Conservation (phyloP, 768 basidiomycete species). For the Pisolithus marmoratus region DNA sequence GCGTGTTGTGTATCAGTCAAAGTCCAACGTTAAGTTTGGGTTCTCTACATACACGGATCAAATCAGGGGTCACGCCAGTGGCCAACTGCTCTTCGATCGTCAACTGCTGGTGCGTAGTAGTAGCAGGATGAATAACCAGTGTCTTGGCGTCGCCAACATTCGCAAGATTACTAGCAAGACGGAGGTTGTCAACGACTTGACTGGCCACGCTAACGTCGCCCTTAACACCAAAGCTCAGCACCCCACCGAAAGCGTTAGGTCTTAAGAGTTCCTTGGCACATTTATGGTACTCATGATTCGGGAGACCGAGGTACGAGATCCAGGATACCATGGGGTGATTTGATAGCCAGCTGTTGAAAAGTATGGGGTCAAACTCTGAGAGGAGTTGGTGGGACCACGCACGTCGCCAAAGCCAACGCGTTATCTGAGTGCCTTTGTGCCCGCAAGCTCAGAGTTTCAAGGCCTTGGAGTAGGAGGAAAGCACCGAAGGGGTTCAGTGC, state of each 20-base stretch:
- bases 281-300: slow-evolving; percentile 53
- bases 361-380: no score
- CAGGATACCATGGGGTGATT: slow-evolving; percentile 62
- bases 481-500: slow-evolving; percentile 51
- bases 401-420: slow-evolving; percentile 45
- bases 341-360: slow-evolving; percentile 42
- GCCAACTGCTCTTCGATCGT: slow-evolving; percentile 40
- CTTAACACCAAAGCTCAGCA: slow-evolving; percentile 74
- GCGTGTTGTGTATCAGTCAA: not conserved
- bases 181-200: slow-evolving; percentile 63
- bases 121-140: slow-evolving; percentile 53
- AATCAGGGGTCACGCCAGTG: slow-evolving; percentile 49
- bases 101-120: slow-evolving; percentile 58
- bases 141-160: slow-evolving; percentile 69
- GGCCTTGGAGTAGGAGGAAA: slow-evolving; percentile 53
- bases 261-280: slow-evolving; percentile 54
- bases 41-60: slow-evolving; percentile 43
- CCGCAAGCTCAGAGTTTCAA: slow-evolving; percentile 59
- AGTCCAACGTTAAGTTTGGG: not conserved
- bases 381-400: slow-evolving; percentile 3
- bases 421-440: slow-evolving; percentile 55
- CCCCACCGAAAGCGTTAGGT: slow-evolving; percentile 54
- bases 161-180: slow-evolving; percentile 65
- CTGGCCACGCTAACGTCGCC: slow-evolving; percentile 48
- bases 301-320: slow-evolving; percentile 75